A percentile compares a stretch with the other conserved stretches of the same genome.
phyloP scores from a whole-genome alignment of 768 basidiomycete genomes.

The Naganishia kalamii region DNA sequence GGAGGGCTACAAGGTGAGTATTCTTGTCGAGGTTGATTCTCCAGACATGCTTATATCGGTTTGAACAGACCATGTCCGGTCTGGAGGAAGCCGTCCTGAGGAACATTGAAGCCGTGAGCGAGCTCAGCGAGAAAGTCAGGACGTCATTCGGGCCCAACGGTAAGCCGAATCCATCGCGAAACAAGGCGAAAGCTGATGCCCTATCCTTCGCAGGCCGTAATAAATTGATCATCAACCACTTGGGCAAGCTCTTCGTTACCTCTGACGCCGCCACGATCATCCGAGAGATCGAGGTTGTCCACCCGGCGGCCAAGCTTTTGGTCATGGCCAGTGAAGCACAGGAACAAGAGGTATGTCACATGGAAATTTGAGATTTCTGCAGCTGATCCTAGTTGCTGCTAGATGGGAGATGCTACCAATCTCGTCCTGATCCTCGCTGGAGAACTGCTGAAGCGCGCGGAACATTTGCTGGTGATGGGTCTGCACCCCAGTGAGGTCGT shows the following conservation, averaged over 20 bases:
- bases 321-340: constrained; percentile 98
- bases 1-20: constrained; percentile 82
- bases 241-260: constrained; percentile 91
- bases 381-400: neutral
- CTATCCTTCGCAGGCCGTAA: constrained; percentile 63
- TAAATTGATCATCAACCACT: constrained; percentile 95
- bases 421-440: constrained; percentile 90
- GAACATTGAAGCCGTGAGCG: constrained; percentile 92
- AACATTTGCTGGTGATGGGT: constrained; percentile 88
- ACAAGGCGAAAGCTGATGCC: neutral
- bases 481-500: constrained; percentile 94
- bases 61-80: constrained; percentile 61
- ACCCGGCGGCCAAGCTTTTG: constrained; percentile 97
- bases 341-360: constrained; percentile 75
- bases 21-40: neutral
- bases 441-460: constrained; percentile 87
- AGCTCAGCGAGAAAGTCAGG: constrained; percentile 87
- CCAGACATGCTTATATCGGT: neutral
- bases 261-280: constrained; percentile 99
- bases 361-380: too few species aligned
- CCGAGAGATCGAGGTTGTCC: constrained; percentile 93
- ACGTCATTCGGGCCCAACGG: constrained; percentile 97
- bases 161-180: constrained; percentile 46
- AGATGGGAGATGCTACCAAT: constrained; percentile 99
- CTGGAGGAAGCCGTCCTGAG: constrained; percentile 95